Evolutionary conservation across 441 rosid genomes (phyloP).

Genomic region (Pelargonium cotyledonis): DNA sequence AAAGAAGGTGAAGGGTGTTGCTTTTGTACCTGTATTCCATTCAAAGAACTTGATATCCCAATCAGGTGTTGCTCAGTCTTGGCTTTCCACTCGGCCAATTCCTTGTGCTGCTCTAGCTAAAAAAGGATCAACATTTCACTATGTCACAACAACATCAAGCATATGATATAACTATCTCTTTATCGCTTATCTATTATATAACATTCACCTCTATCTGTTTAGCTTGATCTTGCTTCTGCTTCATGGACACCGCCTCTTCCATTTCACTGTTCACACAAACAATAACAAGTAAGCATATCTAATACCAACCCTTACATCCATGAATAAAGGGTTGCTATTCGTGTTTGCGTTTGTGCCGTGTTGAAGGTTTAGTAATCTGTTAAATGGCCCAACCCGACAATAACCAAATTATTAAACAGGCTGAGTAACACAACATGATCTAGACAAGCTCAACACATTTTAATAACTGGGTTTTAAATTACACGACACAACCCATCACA

Average conservation of each 20-base stretch:
- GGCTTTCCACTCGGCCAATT: slow-evolving; percentile 50
- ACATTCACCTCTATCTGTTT: slow-evolving; percentile 50
- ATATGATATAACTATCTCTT: slow-evolving; percentile 10
- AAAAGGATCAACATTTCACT: slow-evolving; percentile 3
- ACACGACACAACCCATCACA: too few species aligned
- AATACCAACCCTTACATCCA: not conserved
- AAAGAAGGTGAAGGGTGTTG: not conserved
- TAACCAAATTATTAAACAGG: too few species aligned
- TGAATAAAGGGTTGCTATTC: not conserved
- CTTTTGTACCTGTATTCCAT: slow-evolving; percentile 55
- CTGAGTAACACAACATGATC: too few species aligned
- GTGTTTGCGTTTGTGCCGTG: too few species aligned
- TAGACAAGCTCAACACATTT: too few species aligned
- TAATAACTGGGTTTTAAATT: too few species aligned
- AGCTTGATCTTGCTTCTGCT: slow-evolving; percentile 37
- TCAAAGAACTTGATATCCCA: slow-evolving; percentile 60
- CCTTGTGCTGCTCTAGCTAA: slow-evolving; percentile 49
- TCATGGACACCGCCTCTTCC: slow-evolving; percentile 41
- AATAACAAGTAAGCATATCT: not conserved
- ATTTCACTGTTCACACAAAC: slow-evolving; percentile 44
- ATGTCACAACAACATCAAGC: slow-evolving; percentile 11
- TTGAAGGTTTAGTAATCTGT: too few species aligned
- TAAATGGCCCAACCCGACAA: too few species aligned
- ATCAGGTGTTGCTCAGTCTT: slow-evolving; percentile 49
- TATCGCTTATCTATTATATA: slow-evolving; percentile 12